Percentiles rank a stretch among this genome's conserved stretches.
Conservation (phyloP, 805 yeast species). For the Teunomyces pallodes region DNA sequence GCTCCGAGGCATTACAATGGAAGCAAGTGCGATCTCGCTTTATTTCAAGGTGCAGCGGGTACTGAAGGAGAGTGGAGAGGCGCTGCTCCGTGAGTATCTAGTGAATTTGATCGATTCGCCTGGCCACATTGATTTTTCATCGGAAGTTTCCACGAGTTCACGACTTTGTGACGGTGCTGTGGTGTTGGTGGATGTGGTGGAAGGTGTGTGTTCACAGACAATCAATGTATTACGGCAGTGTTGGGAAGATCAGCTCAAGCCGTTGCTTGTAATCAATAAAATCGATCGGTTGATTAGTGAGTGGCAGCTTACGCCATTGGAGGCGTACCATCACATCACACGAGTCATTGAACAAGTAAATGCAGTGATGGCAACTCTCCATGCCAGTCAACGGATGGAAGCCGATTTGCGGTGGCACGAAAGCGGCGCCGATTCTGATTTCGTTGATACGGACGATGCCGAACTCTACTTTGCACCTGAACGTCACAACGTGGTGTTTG, state of each 20-base stretch:
- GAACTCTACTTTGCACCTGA: conserved; percentile 87
- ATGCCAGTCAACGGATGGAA: conserved; percentile 88
- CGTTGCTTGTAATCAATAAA: conserved; percentile 85
- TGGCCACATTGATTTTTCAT: conserved; percentile 97
- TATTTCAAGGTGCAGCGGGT: conserved; percentile 67
- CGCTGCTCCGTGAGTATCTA: conserved; percentile 65
- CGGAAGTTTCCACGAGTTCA: conserved; percentile 95
- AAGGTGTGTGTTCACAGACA: conserved; percentile 97
- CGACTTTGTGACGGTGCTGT: conserved; percentile 96
- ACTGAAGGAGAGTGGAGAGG: conserved; percentile 20
- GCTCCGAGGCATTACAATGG: conserved; percentile 95
- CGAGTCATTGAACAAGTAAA: conserved; percentile 87
- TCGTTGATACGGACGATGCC: conserved; percentile 72
- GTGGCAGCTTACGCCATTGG: conserved; percentile 71
- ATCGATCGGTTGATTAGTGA: conserved; percentile 84
- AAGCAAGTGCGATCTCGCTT: conserved; percentile 91
- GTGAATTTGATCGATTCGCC: conserved; percentile 96
- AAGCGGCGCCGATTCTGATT: conserved; percentile 53
- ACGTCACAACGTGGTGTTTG: conserved; percentile 84
- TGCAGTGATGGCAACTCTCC: conserved; percentile 90
- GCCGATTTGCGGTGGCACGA: conserved; percentile 80
- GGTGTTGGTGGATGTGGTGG: conserved; percentile 92
- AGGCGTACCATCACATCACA: conserved; percentile 24
- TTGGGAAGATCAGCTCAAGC: conserved; percentile 89
- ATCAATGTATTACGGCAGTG: conserved; percentile 92